A percentile compares a stretch with the other conserved stretches of the same genome.
Evolutionary conservation across 2,329 filamentous ascomycete genomes (phyloP).

Genomic region (Penicillium sp.): DNA sequence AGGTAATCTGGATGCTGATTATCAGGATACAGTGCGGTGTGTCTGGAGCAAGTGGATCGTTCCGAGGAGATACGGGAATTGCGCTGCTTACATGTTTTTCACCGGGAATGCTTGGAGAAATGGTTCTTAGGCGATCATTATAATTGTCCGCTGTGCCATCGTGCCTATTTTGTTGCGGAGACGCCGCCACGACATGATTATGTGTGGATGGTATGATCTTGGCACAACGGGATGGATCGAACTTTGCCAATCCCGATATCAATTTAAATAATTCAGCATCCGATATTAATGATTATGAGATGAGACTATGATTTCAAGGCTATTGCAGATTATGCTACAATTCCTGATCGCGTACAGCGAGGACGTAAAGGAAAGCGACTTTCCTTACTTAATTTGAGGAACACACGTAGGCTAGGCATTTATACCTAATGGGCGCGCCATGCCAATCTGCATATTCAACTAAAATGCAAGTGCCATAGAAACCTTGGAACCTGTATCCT

Average conservation of each 20-base stretch:
- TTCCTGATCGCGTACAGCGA: no score
- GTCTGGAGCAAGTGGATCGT: constrained; percentile 38
- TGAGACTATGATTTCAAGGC: constrained; percentile 2
- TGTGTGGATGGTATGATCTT: constrained; percentile 38
- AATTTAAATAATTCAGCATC: background rate
- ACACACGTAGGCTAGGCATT: no score
- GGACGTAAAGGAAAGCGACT: no score
- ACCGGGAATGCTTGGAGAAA: constrained; percentile 41
- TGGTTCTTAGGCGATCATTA: constrained; percentile 42
- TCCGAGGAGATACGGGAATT: constrained; percentile 39
- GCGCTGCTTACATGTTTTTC: constrained; percentile 42
- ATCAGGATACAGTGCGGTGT: constrained; percentile 32
- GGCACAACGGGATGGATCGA: background rate
- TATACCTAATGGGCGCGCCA: no score
- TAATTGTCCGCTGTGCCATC: constrained; percentile 40
- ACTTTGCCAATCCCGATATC: background rate
- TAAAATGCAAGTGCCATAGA: no score
- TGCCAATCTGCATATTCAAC: no score
- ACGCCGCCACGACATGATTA: constrained; percentile 32
- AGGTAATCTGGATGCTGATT: background rate
- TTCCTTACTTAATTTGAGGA: no score
- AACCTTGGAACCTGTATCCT: no score
- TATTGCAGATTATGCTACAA: background rate
- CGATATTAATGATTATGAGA: constrained; percentile 8
- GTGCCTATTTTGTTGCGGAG: constrained; percentile 36